Evolutionary conservation across 2,329 filamentous ascomycete species (phyloP).

Genomic region (Boeremia lycopersici): DNA sequence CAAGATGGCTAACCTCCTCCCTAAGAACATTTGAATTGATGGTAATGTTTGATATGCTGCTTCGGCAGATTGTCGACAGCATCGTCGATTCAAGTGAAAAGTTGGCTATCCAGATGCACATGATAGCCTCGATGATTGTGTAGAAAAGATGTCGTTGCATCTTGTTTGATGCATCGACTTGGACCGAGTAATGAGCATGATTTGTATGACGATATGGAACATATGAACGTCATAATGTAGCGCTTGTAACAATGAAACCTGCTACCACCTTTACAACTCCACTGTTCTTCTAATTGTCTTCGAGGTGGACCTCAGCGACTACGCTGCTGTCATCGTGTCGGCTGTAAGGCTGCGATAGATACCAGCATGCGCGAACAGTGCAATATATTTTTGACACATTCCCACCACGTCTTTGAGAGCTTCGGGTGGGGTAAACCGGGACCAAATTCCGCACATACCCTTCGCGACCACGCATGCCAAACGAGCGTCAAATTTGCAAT

Average conservation of each 20-base stretch:
- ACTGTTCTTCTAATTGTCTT: not conserved
- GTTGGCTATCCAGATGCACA: not conserved
- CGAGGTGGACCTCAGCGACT: not conserved
- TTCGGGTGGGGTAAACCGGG: too few relatives aligned
- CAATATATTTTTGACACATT: too few relatives aligned
- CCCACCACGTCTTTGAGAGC: not conserved
- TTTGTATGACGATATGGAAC: slow-evolving; percentile 13
- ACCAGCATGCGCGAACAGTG: too few relatives aligned
- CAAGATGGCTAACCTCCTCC: slow-evolving; percentile 25
- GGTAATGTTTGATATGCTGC: not conserved
- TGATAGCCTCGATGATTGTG: not conserved
- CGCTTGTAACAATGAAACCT: slow-evolving; percentile 11
- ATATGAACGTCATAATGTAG: slow-evolving; percentile 14
- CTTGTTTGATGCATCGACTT: not conserved
- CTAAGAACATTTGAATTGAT: slow-evolving; percentile 11
- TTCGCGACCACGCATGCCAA: not conserved
- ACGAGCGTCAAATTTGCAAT: too few relatives aligned
- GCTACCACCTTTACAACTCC: not conserved
- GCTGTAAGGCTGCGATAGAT: too few relatives aligned
- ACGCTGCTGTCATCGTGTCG: not conserved
- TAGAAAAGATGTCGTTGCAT: slow-evolving; percentile 3
- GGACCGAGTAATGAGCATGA: slow-evolving; percentile 2
- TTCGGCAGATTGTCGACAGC: not conserved
- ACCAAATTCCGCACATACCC: not conserved
- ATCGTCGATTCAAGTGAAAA: not conserved